A percentile compares a stretch with the other conserved stretches of the same genome.
phyloP scores from a whole-genome alignment of 2,329 filamentous ascomycete genomes.

The Ceratocystis albifundus region DNA sequence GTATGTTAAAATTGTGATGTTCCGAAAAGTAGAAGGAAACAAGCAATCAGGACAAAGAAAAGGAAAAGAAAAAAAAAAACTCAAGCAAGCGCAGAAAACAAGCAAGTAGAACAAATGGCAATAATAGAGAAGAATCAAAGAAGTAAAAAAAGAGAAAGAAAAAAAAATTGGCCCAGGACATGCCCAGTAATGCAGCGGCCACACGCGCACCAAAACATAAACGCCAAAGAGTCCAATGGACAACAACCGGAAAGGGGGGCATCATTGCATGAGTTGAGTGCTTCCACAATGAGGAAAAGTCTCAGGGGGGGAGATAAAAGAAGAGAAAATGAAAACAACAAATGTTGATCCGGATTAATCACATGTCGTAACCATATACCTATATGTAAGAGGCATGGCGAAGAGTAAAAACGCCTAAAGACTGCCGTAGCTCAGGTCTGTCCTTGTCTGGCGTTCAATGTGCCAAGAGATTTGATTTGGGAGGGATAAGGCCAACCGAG shows the following conservation, averaged over 20 bases:
- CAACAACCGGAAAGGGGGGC: not conserved
- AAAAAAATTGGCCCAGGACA: slow-evolving; percentile 8
- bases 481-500: no score
- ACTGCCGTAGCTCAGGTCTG: slow-evolving; percentile 16
- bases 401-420: not conserved
- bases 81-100: not conserved
- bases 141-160: slow-evolving; percentile 1
- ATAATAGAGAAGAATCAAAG: slow-evolving; percentile 14
- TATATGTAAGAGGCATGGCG: not conserved
- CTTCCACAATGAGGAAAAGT: not conserved
- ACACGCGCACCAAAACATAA: slow-evolving; percentile 1
- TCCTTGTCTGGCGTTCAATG: not conserved
- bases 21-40: slow-evolving; percentile 10
- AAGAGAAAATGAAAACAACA: not conserved
- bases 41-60: slow-evolving; percentile 4
- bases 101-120: slow-evolving; percentile 11
- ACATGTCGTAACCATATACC: not conserved
- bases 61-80: slow-evolving; percentile 10
- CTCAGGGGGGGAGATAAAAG: not conserved
- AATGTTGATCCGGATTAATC: not conserved
- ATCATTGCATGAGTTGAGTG: not conserved
- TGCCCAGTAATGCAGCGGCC: slow-evolving; percentile 6
- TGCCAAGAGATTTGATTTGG: not conserved
- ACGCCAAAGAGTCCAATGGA: slow-evolving; percentile 13
- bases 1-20: not conserved